A percentile compares a stretch with the other conserved stretches of the same genome.
Conservation (phyloP, 176 grass and related monocot genomes). For the Aegilops tauschii region DNA sequence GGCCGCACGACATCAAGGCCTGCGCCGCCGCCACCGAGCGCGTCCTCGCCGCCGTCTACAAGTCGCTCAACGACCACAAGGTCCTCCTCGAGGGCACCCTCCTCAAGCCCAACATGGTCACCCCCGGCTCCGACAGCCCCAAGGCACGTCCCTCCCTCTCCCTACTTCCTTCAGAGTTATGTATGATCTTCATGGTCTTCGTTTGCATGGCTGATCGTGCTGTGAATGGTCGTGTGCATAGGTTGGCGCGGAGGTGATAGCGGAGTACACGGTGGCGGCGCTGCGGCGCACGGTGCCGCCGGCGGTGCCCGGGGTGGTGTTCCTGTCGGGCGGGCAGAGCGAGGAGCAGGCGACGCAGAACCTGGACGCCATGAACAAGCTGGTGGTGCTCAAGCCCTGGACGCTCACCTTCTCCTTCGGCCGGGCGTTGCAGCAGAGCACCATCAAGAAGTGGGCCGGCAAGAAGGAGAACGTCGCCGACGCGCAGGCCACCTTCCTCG, state of each 20-base stretch:
- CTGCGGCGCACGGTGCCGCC: conserved; percentile 85
- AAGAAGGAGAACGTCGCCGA: conserved; percentile 77
- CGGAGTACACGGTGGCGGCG: conserved; percentile 74
- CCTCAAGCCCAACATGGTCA: conserved; percentile 95
- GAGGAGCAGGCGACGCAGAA: conserved; percentile 87
- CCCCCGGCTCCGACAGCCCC: conserved; percentile 81
- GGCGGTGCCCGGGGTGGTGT: conserved; percentile 81
- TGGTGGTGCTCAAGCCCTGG: conserved; percentile 86
- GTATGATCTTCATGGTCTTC: background rate
- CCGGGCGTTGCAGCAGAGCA: conserved; percentile 89
- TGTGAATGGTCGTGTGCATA: background rate
- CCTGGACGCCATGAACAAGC: conserved; percentile 90
- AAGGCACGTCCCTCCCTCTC: conserved; percentile 41
- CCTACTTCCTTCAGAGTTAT: background rate
- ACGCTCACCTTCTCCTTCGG: conserved; percentile 92
- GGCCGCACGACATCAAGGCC: conserved; percentile 58
- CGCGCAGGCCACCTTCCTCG: conserved; percentile 72
- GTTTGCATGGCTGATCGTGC: background rate
- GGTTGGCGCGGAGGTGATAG: conserved; percentile 72
- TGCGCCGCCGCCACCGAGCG: conserved; percentile 82
- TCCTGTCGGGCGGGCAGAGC: conserved; percentile 92
- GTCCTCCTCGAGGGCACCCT: conserved; percentile 88
- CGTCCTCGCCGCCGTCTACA: conserved; percentile 80
- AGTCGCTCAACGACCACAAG: conserved; percentile 88
- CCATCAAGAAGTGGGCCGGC: conserved; percentile 92